Evolutionary conservation across 345 rosid genomes (phyloP).

Genomic region (Ailanthus altissimus): DNA sequence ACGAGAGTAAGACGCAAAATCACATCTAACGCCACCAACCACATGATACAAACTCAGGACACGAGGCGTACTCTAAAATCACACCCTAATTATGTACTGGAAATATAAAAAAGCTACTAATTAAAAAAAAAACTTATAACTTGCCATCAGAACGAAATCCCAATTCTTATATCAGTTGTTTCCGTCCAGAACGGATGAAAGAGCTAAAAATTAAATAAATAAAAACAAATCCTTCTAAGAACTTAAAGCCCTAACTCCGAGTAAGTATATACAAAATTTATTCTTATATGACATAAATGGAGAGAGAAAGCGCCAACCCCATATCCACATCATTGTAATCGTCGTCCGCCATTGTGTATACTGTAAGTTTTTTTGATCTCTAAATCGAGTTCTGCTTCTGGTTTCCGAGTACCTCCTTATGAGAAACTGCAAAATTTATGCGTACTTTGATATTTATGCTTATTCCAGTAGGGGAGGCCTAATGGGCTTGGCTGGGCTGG

Average conservation of each 20-base stretch:
- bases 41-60: background rate
- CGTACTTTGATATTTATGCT: background rate
- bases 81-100: background rate
- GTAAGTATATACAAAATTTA: background rate
- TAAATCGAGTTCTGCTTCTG: background rate
- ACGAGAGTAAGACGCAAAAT: background rate
- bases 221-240: background rate
- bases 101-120: background rate
- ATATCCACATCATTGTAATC: slow-evolving; percentile 65
- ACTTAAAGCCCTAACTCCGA: background rate
- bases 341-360: slow-evolving; percentile 67
- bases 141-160: background rate
- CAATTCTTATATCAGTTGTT: background rate
- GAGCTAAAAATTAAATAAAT: too few relatives aligned
- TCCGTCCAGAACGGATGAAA: background rate
- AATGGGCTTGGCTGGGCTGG: background rate
- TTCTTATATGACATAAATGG: background rate
- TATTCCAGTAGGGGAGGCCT: background rate
- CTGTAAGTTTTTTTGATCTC: background rate
- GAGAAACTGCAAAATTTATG: background rate
- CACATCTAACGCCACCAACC: background rate
- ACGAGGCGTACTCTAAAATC: background rate
- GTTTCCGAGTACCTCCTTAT: background rate
- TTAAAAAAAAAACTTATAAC: background rate
- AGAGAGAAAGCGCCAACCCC: slow-evolving; percentile 38